Evolutionary conservation across 371 early-diverging fungal genomes (phyloP).

Genomic region (Mucor saturninus): DNA sequence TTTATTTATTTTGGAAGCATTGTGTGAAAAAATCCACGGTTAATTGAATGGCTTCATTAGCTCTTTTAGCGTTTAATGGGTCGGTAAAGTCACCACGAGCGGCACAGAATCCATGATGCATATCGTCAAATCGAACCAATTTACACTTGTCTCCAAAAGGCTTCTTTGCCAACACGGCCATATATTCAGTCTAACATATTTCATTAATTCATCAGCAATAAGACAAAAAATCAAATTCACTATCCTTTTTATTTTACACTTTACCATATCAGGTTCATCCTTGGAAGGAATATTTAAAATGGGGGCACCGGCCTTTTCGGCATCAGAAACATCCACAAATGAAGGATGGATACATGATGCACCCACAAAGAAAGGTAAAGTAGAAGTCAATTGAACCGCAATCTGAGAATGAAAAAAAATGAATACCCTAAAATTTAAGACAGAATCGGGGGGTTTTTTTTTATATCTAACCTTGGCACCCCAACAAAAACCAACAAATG

Average conservation of each 20-base stretch:
- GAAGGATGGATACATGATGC: conserved; percentile 70
- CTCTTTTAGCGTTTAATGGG: conserved; percentile 51
- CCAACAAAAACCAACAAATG: conserved; percentile 74
- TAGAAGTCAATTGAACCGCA: conserved; percentile 38
- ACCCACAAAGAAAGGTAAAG: conserved; percentile 44
- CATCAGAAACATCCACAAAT: conserved; percentile 54
- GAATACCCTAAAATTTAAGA: not conserved
- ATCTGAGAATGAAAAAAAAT: conserved; percentile 24
- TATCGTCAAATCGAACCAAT: conserved; percentile 67
- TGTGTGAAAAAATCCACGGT: conserved; percentile 56
- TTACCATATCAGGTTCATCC: conserved; percentile 63
- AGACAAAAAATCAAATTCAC: not conserved
- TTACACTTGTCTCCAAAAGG: conserved; percentile 61
- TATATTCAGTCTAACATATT: conserved; percentile 39
- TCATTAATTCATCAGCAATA: too few relatives aligned
- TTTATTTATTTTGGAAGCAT: conserved; percentile 24
- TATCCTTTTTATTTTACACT: not conserved
- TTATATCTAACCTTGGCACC: conserved; percentile 49
- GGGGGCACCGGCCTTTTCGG: conserved; percentile 59
- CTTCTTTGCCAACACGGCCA: conserved; percentile 53
- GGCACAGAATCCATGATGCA: conserved; percentile 75
- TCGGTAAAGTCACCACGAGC: conserved; percentile 68
- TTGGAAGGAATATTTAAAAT: conserved; percentile 64
- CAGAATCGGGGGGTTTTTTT: not conserved
- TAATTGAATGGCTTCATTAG: conserved; percentile 57